A percentile compares a stretch with the other conserved stretches of the same genome.
These are phyloP conservation scores for Pseudopithomyces maydicus DNA, from an alignment of 2,329 filamentous ascomycete genomes.

Conservation along the genomic window DNA sequence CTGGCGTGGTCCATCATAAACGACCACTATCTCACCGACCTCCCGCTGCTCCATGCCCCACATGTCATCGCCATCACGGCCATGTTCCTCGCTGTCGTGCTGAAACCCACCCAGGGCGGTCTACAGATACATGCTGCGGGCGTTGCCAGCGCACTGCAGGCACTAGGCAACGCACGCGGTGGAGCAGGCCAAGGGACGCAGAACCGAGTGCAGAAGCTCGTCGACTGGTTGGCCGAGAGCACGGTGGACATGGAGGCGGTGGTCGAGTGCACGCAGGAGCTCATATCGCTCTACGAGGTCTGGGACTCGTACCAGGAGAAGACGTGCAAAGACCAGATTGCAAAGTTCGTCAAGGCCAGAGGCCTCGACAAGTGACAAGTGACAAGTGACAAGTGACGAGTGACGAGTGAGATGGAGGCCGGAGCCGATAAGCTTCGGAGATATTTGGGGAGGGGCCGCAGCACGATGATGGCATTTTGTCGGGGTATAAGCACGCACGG, in stretches of 20 bases:
- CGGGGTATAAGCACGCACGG: conserved; percentile 10
- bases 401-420: conserved; percentile 20
- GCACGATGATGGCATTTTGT: conserved; percentile 18
- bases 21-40: conserved; percentile 89
- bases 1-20: conserved; percentile 86
- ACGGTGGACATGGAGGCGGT: conserved; percentile 82
- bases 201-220: conserved; percentile 67
- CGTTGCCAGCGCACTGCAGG: conserved; percentile 45
- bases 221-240: conserved; percentile 84
- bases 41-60: conserved; percentile 85
- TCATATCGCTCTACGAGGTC: conserved; percentile 84
- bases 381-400: no score
- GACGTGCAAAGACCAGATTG: conserved; percentile 66
- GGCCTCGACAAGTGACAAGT: conserved; percentile 63
- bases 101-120: conserved; percentile 67
- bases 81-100: conserved; percentile 81
- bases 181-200: conserved; percentile 45
- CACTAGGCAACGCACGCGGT: conserved; percentile 37
- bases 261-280: conserved; percentile 88
- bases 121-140: conserved; percentile 51
- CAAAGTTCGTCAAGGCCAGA: conserved; percentile 65
- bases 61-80: conserved; percentile 87
- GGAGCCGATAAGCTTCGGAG: conserved; percentile 14
- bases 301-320: conserved; percentile 72
- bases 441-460: conserved; percentile 5